Evolutionary conservation across 2,329 filamentous ascomycete genomes (phyloP), one percentile per base, ranked within the genome.

Genomic region (Dactylellina parvicollis): DNA sequence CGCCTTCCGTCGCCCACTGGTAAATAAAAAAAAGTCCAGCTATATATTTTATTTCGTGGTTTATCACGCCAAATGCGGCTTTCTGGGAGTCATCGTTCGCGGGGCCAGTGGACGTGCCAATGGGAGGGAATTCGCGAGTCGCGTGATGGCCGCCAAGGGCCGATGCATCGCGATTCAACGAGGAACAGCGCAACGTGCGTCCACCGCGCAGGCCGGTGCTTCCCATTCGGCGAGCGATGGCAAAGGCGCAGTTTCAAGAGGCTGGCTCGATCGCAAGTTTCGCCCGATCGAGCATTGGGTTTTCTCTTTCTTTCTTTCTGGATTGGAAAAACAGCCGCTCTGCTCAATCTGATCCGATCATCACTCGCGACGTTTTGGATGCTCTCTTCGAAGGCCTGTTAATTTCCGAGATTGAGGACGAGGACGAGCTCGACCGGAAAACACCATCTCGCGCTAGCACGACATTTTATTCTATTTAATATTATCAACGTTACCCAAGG

Each of bases 111-210:
- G 42, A 34, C 34, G 52, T 42, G 40, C 54, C 46, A 70, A 60
- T 54, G 55, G 38, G 55, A 40, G 18, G n/a, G 28, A 16, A 36
- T 10, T 55, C 26, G 46, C 22, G 32, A 59, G 69, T 73, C 69
- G 69, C 69, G 69, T 66, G 69, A 42, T 42, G 55, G 60, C 61
- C 36, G 69, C 69, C 60, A 73, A 61, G 65, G n/a, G 32, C 14
- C 14, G 16, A 12, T 14, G 38, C 38, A 56, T 71, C 65, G 65
- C 65, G 65, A 71, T 59, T n/a, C n/a, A n/a, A n/a, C n/a, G n/a
- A n/a, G 65, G 67, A 34, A 65, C 69, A 73, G 69, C 69, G 59
- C 60, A 73, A 59, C 60, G 46, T 65, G 67, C 67, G 65, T 38
- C n/a, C 18, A 20, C 8, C 12, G 44, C 28, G 32, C 14, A 28